Evolutionary conservation across 805 yeast species (phyloP).

Genomic region (Starmerella cellae): DNA sequence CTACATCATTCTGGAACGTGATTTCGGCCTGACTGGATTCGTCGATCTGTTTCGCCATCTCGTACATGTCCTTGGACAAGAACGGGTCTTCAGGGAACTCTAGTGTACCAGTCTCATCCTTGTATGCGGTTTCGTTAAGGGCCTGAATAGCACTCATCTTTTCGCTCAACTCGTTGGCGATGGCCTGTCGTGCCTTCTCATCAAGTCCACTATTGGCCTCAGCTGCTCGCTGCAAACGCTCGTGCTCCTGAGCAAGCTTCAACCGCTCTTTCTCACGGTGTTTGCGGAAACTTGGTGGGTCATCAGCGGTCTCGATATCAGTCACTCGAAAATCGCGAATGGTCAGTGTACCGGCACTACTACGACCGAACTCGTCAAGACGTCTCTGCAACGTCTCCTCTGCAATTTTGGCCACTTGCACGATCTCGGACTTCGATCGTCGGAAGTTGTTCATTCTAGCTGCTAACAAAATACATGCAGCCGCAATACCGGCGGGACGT

Average conservation of each 20-base stretch:
- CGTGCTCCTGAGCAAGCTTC: conserved; percentile 29
- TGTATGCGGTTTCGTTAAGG: conserved; percentile 10
- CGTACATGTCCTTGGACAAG: conserved; percentile 17
- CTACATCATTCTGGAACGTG: conserved; percentile 22
- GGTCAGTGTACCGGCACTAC: conserved; percentile 60
- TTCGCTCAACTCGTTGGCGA: conserved; percentile 9
- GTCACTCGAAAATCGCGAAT: conserved; percentile 56
- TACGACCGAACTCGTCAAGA: conserved; percentile 70
- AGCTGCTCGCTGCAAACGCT: conserved; percentile 10
- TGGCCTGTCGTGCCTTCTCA: conserved; percentile 1
- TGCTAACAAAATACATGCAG: conserved; percentile 85
- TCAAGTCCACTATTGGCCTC: not conserved
- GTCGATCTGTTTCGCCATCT: conserved; percentile 21
- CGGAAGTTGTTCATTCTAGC: conserved; percentile 94
- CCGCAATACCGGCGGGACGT: conserved; percentile 97
- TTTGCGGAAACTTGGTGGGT: conserved; percentile 72
- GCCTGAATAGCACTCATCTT: conserved; percentile 5
- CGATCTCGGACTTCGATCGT: conserved; percentile 84
- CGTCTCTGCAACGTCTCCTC: conserved; percentile 86
- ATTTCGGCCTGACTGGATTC: conserved; percentile 24
- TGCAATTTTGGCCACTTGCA: conserved; percentile 89
- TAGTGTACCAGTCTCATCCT: conserved; percentile 14
- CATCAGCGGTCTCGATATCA: conserved; percentile 33
- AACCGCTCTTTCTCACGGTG: conserved; percentile 41
- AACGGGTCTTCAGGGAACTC: conserved; percentile 20